Percentiles rank a stretch among this genome's conserved stretches.
Conservation (phyloP, 2,329 filamentous ascomycete species). For the Domatiomyces globalis region DNA sequence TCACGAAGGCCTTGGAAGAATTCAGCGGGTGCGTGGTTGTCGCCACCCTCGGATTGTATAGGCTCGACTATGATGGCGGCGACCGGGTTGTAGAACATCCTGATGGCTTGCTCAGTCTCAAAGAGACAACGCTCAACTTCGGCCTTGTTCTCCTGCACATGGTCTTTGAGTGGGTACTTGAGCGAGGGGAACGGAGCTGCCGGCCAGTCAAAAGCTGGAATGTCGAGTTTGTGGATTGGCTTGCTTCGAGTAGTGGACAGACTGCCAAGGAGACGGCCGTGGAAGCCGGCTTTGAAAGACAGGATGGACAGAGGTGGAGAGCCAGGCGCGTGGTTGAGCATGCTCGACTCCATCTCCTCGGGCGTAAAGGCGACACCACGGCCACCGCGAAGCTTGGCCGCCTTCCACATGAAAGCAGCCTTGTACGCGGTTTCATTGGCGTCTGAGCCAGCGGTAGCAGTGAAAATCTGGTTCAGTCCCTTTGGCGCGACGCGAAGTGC, state of each 20-base stretch:
- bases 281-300: slow-evolving; percentile 78
- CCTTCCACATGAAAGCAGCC: slow-evolving; percentile 86
- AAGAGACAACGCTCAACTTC: slow-evolving; percentile 69
- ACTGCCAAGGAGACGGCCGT: slow-evolving; percentile 76
- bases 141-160: slow-evolving; percentile 64
- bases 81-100: slow-evolving; percentile 62
- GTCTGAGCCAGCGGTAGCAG: slow-evolving; percentile 74
- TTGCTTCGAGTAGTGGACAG: slow-evolving; percentile 84
- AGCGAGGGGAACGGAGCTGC: slow-evolving; percentile 73
- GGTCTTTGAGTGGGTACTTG: slow-evolving; percentile 73
- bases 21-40: slow-evolving; percentile 77
- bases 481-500: slow-evolving; percentile 71
- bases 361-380: slow-evolving; percentile 62
- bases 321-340: slow-evolving; percentile 70
- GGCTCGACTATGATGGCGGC: slow-evolving; percentile 77
- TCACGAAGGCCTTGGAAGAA: slow-evolving; percentile 79
- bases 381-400: slow-evolving; percentile 67
- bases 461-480: slow-evolving; percentile 79
- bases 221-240: slow-evolving; percentile 88
- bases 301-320: slow-evolving; percentile 70
- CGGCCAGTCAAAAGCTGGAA: slow-evolving; percentile 90
- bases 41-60: slow-evolving; percentile 83
- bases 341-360: slow-evolving; percentile 58
- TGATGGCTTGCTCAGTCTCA: slow-evolving; percentile 71
- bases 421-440: slow-evolving; percentile 94